phyloP scores from a whole-genome alignment of 2,329 filamentous ascomycete species.

The Aureobasidium sp. region DNA sequence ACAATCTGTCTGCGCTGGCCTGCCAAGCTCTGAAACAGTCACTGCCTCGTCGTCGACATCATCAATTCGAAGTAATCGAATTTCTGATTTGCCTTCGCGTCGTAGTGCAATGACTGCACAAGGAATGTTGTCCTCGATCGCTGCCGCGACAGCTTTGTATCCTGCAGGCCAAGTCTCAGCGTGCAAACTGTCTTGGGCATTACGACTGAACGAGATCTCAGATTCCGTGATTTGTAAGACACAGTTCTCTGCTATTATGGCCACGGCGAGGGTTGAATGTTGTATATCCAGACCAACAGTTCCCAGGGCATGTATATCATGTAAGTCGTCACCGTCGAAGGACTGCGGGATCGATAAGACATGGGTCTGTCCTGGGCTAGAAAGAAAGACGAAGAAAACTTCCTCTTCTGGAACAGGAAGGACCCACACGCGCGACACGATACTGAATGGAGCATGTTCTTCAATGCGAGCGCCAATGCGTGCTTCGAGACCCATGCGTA shows the following conservation, averaged over 20 bases:
- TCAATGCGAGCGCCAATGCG: slow-evolving; percentile 1
- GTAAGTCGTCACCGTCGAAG: slow-evolving; percentile 12
- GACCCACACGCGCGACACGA: slow-evolving; percentile 32
- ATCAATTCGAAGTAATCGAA: background rate
- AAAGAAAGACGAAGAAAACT: slow-evolving; percentile 32
- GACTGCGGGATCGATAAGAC: slow-evolving; percentile 12
- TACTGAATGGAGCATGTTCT: slow-evolving; percentile 20
- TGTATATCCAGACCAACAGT: slow-evolving; percentile 22
- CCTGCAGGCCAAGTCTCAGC: slow-evolving; percentile 4
- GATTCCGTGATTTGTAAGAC: slow-evolving; percentile 27
- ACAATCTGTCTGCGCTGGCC: slow-evolving; percentile 19
- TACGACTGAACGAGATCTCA: slow-evolving; percentile 22
- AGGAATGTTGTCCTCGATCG: slow-evolving; percentile 18
- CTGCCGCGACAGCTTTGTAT: slow-evolving; percentile 22
- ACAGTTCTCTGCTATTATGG: slow-evolving; percentile 18
- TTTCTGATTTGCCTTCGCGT: slow-evolving; percentile 6
- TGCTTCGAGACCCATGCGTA: slow-evolving; percentile 37
- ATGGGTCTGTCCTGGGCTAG: slow-evolving; percentile 24
- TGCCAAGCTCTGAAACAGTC: background rate
- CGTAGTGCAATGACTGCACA: slow-evolving; percentile 20
- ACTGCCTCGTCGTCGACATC: background rate
- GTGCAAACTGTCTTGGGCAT: slow-evolving; percentile 16
- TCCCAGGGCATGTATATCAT: background rate
- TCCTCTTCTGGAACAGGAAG: slow-evolving; percentile 27
- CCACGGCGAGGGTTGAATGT: slow-evolving; percentile 24